Evolutionary conservation across 805 yeast genomes (phyloP).

Genomic region (Candida alai): DNA sequence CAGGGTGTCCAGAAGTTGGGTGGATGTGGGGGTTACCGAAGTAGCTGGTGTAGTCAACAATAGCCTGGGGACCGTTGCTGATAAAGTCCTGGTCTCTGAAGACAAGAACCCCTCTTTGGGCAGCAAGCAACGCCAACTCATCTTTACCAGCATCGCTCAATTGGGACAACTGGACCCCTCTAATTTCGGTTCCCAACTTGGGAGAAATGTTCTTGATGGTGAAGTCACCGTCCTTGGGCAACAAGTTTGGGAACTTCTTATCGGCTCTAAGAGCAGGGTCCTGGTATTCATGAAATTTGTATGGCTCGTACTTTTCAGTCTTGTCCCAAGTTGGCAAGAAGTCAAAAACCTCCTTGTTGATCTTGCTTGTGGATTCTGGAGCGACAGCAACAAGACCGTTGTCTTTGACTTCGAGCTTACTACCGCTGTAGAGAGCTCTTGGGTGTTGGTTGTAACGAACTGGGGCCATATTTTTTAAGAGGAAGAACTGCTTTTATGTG

Average conservation of each 20-base stretch:
- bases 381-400: constrained; percentile 14
- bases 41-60: constrained; percentile 29
- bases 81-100: constrained; percentile 65
- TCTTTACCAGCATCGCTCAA: constrained; percentile 54
- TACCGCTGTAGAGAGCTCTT: constrained; percentile 7
- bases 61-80: constrained; percentile 28
- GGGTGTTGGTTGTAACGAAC: constrained; percentile 8
- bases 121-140: constrained; percentile 64
- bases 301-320: constrained; percentile 44
- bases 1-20: constrained; percentile 41
- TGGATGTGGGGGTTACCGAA: constrained; percentile 43
- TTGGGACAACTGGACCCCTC: constrained; percentile 54
- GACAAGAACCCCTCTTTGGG: constrained; percentile 63
- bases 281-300: constrained; percentile 48
- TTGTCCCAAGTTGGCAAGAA: constrained; percentile 32
- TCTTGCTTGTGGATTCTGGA: constrained; percentile 2
- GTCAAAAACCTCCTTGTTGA: constrained; percentile 10
- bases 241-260: constrained; percentile 46
- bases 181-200: constrained; percentile 65
- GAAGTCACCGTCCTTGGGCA: constrained; percentile 29
- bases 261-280: constrained; percentile 64
- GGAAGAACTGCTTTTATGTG: not conserved
- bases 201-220: constrained; percentile 50
- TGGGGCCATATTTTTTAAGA: constrained; percentile 9
- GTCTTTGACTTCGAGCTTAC: constrained; percentile 7